A percentile compares a stretch with the other conserved stretches of the same genome.
Conservation (phyloP, 1,284 basidiomycete genomes). For the Rhodotorula mucilaginosa region DNA sequence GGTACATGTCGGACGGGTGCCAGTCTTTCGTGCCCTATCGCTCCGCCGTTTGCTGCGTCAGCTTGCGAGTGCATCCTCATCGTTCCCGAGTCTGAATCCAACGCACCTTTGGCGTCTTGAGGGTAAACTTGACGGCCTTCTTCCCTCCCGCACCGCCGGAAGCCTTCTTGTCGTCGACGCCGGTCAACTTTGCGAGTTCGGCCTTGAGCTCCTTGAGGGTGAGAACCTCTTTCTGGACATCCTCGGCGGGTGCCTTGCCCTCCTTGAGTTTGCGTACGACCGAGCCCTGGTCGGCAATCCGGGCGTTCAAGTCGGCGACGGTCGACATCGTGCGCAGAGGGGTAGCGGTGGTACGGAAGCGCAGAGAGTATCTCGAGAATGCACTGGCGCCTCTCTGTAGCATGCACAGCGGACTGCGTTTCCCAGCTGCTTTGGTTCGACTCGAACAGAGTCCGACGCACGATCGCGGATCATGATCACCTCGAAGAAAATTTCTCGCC, state of each 20-base stretch:
- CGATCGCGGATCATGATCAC: background rate
- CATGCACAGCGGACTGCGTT: background rate
- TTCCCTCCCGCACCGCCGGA: constrained; percentile 4
- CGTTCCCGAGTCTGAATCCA: too few relatives aligned
- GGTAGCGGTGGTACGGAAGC: background rate
- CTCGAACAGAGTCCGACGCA: background rate
- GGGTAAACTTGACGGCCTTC: constrained; percentile 36
- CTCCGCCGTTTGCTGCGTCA: background rate
- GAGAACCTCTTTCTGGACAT: constrained; percentile 9
- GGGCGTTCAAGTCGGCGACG: constrained; percentile 24
- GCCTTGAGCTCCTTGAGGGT: constrained; percentile 28
- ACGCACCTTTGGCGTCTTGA: constrained; percentile 41
- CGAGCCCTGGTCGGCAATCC: constrained; percentile 28
- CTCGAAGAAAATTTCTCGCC: too few relatives aligned
- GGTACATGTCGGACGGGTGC: constrained; percentile 88
- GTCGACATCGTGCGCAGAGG: constrained; percentile 21
- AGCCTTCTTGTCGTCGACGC: constrained; percentile 13
- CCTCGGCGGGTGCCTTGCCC: constrained; percentile 24
- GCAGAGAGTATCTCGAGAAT: background rate
- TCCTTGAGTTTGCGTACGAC: constrained; percentile 36
- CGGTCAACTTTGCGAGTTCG: constrained; percentile 16
- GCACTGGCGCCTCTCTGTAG: background rate
- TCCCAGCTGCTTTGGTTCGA: background rate
- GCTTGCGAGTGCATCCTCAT: too few relatives aligned
- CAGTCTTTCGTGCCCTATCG: constrained; percentile 89